These are phyloP conservation scores for Yarrowia osloensis DNA, from an alignment of 805 yeast genomes.

Conservation along the genomic window DNA sequence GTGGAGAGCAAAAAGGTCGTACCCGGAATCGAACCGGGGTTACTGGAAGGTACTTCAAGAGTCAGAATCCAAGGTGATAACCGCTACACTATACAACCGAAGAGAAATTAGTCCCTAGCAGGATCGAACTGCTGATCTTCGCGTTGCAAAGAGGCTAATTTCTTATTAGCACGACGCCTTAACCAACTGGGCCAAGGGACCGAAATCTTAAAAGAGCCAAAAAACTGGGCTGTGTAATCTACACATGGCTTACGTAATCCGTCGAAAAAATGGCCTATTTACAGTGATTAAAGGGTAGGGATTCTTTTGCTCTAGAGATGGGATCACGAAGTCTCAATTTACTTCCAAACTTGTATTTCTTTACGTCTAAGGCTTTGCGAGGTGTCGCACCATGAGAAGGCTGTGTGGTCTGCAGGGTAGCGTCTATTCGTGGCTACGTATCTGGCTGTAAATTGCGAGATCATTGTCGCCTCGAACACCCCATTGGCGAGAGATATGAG, in stretches of 20 bases:
- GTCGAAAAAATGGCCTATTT: background rate
- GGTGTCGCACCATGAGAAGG: too few relatives aligned
- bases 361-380: too few relatives aligned
- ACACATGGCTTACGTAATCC: background rate
- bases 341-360: too few relatives aligned
- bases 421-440: too few relatives aligned
- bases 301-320: too few relatives aligned
- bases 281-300: too few relatives aligned
- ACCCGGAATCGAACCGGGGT: slow-evolving; percentile 30
- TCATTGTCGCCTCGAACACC: too few relatives aligned
- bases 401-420: too few relatives aligned
- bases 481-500: too few relatives aligned
- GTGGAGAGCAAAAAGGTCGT: slow-evolving; percentile 6
- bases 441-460: too few relatives aligned
- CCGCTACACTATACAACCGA: slow-evolving; percentile 27
- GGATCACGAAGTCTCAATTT: too few relatives aligned
- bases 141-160: slow-evolving; percentile 40
- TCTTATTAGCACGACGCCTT: slow-evolving; percentile 32
- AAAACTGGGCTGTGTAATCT: background rate
- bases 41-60: slow-evolving; percentile 20
- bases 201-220: background rate
- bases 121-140: slow-evolving; percentile 54
- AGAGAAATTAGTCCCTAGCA: slow-evolving; percentile 41
- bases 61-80: slow-evolving; percentile 29
- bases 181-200: slow-evolving; percentile 32